Percentiles rank a stretch among this genome's conserved stretches.
phyloP scores from a whole-genome alignment of 768 basidiomycete genomes.

The Tulasnella sp. region DNA sequence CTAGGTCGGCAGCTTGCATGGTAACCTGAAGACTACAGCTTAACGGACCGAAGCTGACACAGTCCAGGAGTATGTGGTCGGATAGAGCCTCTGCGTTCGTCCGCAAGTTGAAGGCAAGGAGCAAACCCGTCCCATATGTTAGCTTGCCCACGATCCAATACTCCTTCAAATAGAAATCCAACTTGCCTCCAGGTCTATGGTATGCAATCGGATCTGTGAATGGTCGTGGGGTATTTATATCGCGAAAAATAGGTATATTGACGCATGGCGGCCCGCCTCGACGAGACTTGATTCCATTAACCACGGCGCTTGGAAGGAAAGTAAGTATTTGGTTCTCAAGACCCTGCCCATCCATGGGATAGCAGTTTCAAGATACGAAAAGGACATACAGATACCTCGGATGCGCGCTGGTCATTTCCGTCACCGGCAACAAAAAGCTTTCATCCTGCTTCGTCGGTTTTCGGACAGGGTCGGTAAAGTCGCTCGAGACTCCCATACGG shows the following conservation, averaged over 20 bases:
- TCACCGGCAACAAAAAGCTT: not conserved
- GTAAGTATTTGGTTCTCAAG: not conserved
- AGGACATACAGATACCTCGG: not conserved
- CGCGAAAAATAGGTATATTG: no score
- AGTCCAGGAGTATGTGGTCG: constrained; percentile 95
- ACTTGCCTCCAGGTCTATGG: no score
- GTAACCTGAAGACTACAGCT: constrained; percentile 96
- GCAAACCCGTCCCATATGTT: no score
- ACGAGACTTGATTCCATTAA: not conserved
- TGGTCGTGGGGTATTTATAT: no score
- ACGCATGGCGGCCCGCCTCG: not conserved
- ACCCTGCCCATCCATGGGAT: not conserved
- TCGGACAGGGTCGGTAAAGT: not conserved
- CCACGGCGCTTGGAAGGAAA: not conserved
- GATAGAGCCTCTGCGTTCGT: constrained; percentile 43
- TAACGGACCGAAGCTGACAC: constrained; percentile 99
- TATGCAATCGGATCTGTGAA: no score
- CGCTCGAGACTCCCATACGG: not conserved
- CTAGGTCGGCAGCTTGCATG: constrained; percentile 91
- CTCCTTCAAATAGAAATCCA: no score
- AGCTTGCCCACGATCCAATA: no score
- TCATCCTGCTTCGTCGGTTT: not conserved
- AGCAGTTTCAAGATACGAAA: not conserved
- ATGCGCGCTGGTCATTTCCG: not conserved
- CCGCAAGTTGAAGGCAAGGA: no score